Conservation (phyloP, 2,329 filamentous ascomycete species). For the Catunica adiposa region DNA sequence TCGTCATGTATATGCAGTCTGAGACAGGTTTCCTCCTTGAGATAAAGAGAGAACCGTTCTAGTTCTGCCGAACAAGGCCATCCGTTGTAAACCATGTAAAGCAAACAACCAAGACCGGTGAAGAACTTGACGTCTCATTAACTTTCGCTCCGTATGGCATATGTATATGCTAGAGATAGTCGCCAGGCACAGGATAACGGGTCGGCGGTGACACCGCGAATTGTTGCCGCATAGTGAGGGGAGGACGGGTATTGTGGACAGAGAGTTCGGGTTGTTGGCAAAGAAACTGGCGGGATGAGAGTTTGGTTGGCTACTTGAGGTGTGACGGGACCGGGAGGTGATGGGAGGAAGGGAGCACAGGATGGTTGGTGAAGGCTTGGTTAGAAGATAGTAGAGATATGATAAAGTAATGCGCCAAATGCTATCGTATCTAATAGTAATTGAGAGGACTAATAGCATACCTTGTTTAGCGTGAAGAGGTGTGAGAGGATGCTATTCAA, state of each 20-base stretch:
- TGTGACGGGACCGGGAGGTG: no score
- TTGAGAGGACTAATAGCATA: no score
- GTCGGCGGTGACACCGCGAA: neutral
- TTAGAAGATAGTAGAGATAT: no score
- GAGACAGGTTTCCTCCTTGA: neutral
- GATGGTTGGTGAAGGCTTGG: neutral
- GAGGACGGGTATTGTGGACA: no score
- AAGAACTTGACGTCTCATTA: neutral
- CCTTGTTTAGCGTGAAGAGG: no score
- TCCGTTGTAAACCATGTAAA: neutral
- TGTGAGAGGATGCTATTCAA: no score
- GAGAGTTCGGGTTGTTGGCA: no score
- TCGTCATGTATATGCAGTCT: neutral
- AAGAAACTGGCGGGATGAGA: no score
- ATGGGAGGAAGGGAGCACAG: neutral
- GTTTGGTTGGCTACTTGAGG: no score
- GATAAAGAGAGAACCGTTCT: neutral
- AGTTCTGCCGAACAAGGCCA: neutral
- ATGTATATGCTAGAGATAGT: no score
- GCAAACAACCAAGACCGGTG: neutral
- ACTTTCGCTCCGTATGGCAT: no score
- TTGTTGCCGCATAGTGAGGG: neutral
- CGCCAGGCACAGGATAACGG: neutral
- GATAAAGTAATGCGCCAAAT: neutral
- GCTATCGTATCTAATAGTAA: neutral